Conservation (phyloP, 768 basidiomycete species). For the Suillus tomentosus region DNA sequence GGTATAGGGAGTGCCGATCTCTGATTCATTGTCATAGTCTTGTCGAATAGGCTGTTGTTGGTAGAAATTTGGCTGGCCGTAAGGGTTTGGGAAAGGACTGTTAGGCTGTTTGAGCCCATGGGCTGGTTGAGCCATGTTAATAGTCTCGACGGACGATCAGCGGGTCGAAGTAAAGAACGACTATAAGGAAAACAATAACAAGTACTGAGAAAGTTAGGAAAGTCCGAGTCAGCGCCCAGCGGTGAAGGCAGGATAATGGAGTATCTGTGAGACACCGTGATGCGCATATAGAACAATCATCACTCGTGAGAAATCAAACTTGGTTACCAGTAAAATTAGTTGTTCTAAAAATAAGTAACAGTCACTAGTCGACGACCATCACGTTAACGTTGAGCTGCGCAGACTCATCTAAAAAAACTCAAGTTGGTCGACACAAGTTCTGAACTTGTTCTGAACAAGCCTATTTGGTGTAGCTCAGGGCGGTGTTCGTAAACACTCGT, state of each 20-base stretch:
- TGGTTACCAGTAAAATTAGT: slow-evolving; percentile 11
- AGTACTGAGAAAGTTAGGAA: slow-evolving; percentile 11
- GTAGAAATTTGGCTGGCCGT: slow-evolving; percentile 21
- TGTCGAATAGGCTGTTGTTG: slow-evolving; percentile 35
- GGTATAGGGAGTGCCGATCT: slow-evolving; percentile 56
- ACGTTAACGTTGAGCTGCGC: background rate
- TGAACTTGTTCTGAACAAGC: too few relatives aligned
- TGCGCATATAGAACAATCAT: background rate
- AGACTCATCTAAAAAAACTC: too few relatives aligned
- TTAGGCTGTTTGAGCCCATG: slow-evolving; percentile 38
- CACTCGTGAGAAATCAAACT: slow-evolving; percentile 15
- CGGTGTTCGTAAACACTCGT: too few relatives aligned
- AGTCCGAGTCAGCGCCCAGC: slow-evolving; percentile 28
- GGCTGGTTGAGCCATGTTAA: slow-evolving; percentile 37
- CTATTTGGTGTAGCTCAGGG: too few relatives aligned
- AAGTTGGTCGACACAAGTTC: too few relatives aligned
- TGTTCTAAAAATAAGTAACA: slow-evolving; percentile 3
- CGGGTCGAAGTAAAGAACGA: slow-evolving; percentile 21
- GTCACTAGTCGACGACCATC: background rate
- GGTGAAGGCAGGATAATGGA: slow-evolving; percentile 25
- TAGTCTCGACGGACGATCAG: slow-evolving; percentile 17
- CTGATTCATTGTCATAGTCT: slow-evolving; percentile 50
- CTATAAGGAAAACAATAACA: slow-evolving; percentile 17
- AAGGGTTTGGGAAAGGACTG: slow-evolving; percentile 32
- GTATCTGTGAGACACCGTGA: slow-evolving; percentile 17